Evolutionary conservation across 2,329 filamentous ascomycete species (phyloP).

Genomic region (Pezicula rhizophila): DNA sequence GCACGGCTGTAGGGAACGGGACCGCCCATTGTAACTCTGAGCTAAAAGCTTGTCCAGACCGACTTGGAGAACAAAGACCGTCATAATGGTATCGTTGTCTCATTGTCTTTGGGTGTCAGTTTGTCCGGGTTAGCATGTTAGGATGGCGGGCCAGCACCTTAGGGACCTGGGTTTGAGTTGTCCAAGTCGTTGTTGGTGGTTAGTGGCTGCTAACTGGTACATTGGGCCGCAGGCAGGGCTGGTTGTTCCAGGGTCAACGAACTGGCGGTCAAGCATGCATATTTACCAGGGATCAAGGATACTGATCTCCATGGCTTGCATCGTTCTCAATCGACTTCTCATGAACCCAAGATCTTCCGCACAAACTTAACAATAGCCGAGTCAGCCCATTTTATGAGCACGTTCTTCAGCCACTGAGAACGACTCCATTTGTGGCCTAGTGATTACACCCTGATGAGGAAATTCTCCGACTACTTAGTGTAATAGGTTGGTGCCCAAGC

Average conservation of each 20-base stretch:
- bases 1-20: background rate
- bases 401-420: constrained; percentile 15
- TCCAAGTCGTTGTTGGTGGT: background rate
- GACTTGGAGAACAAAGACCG: constrained; percentile 4
- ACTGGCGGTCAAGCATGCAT: constrained; percentile 28
- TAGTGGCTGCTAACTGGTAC: background rate
- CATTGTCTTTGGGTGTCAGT: background rate
- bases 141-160: constrained; percentile 17
- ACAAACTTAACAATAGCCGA: constrained; percentile 11
- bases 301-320: constrained; percentile 29
- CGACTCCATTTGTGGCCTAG: constrained; percentile 10
- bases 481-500: background rate
- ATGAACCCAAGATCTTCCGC: constrained; percentile 28
- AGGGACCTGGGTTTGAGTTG: constrained; percentile 6
- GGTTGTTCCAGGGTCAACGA: constrained; percentile 14
- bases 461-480: background rate
- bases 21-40: constrained; percentile 8
- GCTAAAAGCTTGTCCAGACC: constrained; percentile 16
- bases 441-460: background rate
- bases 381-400: constrained; percentile 12
- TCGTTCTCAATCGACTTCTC: constrained; percentile 18
- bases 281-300: constrained; percentile 21
- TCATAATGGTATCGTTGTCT: background rate
- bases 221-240: background rate
- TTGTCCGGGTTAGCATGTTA: constrained; percentile 14